Conservation (phyloP, 768 basidiomycete genomes). For the Boletus sp. region DNA sequence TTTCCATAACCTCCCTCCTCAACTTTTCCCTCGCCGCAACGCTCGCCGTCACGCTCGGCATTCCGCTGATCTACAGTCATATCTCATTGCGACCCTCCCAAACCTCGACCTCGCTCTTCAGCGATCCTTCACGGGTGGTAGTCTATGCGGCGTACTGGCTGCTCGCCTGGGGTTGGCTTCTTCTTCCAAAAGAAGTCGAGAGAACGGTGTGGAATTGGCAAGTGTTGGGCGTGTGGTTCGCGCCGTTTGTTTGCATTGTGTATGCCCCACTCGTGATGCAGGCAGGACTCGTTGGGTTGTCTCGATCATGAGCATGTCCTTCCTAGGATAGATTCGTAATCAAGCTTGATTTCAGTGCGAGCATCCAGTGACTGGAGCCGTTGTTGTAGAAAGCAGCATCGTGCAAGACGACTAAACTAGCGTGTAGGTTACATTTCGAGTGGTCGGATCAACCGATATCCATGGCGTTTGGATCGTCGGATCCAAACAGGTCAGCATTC, state of each 20-base stretch:
- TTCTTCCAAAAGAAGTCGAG: conserved; percentile 43
- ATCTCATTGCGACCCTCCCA: conserved; percentile 23
- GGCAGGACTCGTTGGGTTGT: conserved; percentile 56
- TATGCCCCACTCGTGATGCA: conserved; percentile 76
- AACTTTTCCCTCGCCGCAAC: conserved; percentile 88
- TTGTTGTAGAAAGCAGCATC: no score
- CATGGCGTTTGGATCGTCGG: conserved; percentile 41
- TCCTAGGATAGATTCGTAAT: conserved; percentile 2
- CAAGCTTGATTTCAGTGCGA: not conserved
- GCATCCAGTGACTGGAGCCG: no score
- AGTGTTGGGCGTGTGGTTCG: conserved; percentile 77
- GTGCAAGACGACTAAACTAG: not conserved
- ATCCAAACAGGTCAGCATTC: conserved; percentile 45
- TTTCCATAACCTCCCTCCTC: conserved; percentile 82
- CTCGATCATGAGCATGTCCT: not conserved
- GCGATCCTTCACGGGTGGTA: conserved; percentile 3
- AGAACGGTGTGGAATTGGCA: conserved; percentile 75
- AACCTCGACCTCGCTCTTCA: conserved; percentile 27
- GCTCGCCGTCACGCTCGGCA: conserved; percentile 61
- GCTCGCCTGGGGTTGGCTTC: conserved; percentile 61
- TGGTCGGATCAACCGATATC: conserved; percentile 27
- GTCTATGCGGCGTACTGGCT: conserved; percentile 40
- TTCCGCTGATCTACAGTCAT: conserved; percentile 58
- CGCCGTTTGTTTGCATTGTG: conserved; percentile 77
- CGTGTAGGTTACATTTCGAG: not conserved